phyloP scores from a whole-genome alignment of 2,329 filamentous ascomycete species.

The Pestalotiopsis fici region DNA sequence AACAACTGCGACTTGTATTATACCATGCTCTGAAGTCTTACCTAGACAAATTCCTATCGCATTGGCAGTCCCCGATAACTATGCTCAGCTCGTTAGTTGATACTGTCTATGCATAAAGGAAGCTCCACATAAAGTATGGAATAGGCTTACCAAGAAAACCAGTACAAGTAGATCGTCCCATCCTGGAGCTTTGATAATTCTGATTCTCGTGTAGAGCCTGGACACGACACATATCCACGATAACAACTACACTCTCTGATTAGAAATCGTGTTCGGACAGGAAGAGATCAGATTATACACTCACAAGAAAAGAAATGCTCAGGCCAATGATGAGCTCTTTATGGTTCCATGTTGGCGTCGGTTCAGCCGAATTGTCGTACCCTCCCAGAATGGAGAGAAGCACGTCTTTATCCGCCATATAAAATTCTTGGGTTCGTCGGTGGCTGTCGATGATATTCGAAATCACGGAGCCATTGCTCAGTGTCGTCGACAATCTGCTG shows the following conservation, averaged over 20 bases:
- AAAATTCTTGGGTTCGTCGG: background rate
- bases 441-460: background rate
- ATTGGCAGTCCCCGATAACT: constrained; percentile 5
- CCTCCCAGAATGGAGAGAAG: constrained; percentile 14
- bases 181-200: constrained; percentile 6
- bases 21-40: background rate
- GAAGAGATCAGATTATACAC: background rate
- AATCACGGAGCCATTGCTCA: background rate
- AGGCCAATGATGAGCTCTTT: constrained; percentile 5
- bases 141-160: background rate
- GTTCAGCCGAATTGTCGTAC: constrained; percentile 21
- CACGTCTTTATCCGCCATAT: constrained; percentile 7
- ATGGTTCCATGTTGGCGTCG: constrained; percentile 19
- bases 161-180: constrained; percentile 7
- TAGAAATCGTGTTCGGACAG: background rate
- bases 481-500: background rate
- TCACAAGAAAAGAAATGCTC: constrained; percentile 5
- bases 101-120: background rate
- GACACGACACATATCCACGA: constrained; percentile 6
- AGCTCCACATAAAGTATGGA: background rate
- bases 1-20: background rate
- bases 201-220: constrained; percentile 7
- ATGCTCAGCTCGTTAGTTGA: background rate
- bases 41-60: constrained; percentile 4
- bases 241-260: background rate